Evolutionary conservation across 495 filamentous ascomycete species (phyloP), one percentile per base, ranked within the genome.

Genomic region (Parathielavia hyrcaniae): DNA sequence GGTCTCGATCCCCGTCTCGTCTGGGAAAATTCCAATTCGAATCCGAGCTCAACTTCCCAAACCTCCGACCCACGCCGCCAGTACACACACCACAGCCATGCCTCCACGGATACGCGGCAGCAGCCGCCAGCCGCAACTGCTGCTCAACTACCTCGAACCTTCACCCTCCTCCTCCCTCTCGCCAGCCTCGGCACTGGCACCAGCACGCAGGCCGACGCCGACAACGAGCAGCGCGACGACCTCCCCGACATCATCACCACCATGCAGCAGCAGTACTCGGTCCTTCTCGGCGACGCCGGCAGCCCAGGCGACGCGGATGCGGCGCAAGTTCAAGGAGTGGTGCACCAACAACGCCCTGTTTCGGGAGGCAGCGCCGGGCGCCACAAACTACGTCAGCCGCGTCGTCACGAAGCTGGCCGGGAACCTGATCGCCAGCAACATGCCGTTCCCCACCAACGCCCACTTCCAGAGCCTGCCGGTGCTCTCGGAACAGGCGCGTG

Each of bases 391-490:
- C 23, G 20, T 70, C 4, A 20, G 22, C 26, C 55, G 35, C 12
- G 16, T 19, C 22, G 2, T 57, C 11, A 0, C 1, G 3, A 1
- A 5, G 9, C 26, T 11, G 19, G 38, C 40, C 39, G 5, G 0
- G 16, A 11, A 50, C 22, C 4, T 2, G 12, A 26, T 30, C 16
- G 11, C 20, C 5, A 16, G 46, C 26, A 46, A 62, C 40, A 64
- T 66, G 49, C 89, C 89, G 0, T 97, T 95, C 64, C 91, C 90
- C 0, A 61, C 81, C 40, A 97, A 97, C 68, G 64, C 57, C n/a
- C 57, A 73, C 16, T 98, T 95, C 71, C 62, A 71, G 26, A 89
- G 84, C 67, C 79, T 89, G 64, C 72, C 78, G 3, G 87, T 98
- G 38, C 77, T 97, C 65, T 86, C 84, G 57, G 88, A 92, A 57